Evolutionary conservation across 2,329 filamentous ascomycete genomes (phyloP).

Genomic region (Aspergillus puulaauensis): DNA sequence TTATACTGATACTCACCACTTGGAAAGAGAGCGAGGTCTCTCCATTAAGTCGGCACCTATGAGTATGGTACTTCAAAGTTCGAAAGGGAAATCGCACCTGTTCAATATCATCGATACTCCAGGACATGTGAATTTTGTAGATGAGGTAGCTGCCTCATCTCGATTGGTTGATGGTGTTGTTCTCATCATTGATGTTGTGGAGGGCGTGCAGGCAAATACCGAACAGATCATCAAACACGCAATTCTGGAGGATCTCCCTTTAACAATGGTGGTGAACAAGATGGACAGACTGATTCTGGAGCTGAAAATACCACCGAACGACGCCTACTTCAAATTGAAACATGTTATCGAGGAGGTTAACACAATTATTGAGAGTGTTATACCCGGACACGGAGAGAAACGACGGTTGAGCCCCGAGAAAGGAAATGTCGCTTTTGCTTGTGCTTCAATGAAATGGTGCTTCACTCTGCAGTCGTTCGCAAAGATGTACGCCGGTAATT

Average conservation of each 20-base stretch:
- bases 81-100: conserved; percentile 90
- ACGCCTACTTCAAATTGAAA: conserved; percentile 98
- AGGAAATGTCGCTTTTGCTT: conserved; percentile 97
- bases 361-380: conserved; percentile 83
- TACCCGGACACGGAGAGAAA: conserved; percentile 76
- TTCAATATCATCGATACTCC: conserved; percentile 95
- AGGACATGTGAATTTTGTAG: conserved; percentile 96
- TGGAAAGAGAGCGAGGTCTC: conserved; percentile 85
- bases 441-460: conserved; percentile 91
- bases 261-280: conserved; percentile 94
- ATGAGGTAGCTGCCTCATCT: conserved; percentile 87
- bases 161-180: conserved; percentile 89
- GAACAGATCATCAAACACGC: conserved; percentile 97
- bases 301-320: conserved; percentile 86
- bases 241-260: conserved; percentile 80
- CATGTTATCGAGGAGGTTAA: conserved; percentile 99
- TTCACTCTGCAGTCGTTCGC: conserved; percentile 93
- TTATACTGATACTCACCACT: conserved; percentile 88
- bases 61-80: conserved; percentile 84
- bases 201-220: conserved; percentile 98
- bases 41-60: conserved; percentile 94
- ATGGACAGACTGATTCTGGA: conserved; percentile 94
- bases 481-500: conserved; percentile 91
- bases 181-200: conserved; percentile 90
- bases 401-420: conserved; percentile 89